Evolutionary conservation across 2,329 filamentous ascomycete genomes (phyloP).

Genomic region (Ascomycota sp.): DNA sequence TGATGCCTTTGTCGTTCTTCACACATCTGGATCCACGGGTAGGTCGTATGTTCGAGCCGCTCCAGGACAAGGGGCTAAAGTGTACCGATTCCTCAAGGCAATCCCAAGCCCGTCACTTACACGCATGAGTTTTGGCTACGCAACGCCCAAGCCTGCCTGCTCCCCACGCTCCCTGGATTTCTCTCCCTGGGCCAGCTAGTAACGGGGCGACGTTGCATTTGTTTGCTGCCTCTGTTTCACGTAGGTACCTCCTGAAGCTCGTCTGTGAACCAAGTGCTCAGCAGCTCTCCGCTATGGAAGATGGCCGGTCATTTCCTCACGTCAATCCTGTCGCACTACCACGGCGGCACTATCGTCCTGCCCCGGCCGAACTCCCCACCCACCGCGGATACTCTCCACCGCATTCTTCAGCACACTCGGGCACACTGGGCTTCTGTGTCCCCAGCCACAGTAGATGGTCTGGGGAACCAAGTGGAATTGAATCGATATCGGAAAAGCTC

Average conservation of each 20-base stretch:
- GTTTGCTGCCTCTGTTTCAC: neutral
- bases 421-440: neutral
- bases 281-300: neutral
- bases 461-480: neutral
- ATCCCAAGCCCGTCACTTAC: neutral
- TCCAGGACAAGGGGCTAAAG: neutral
- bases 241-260: neutral
- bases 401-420: neutral
- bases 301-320: neutral
- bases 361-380: neutral
- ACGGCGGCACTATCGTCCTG: neutral
- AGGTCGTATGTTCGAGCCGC: neutral
- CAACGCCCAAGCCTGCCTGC: neutral
- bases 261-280: neutral
- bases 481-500: neutral
- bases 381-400: neutral
- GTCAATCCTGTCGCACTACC: neutral
- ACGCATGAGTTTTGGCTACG: neutral
- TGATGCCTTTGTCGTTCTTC: constrained; percentile 2
- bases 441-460: neutral
- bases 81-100: neutral
- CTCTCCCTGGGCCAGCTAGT: neutral
- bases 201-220: neutral
- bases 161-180: neutral
- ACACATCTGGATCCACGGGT: constrained; percentile 3